Evolutionary conservation across 441 rosid genomes (phyloP), one percentile per base, ranked within the genome.

Genomic region (Eruca vesicaria): DNA sequence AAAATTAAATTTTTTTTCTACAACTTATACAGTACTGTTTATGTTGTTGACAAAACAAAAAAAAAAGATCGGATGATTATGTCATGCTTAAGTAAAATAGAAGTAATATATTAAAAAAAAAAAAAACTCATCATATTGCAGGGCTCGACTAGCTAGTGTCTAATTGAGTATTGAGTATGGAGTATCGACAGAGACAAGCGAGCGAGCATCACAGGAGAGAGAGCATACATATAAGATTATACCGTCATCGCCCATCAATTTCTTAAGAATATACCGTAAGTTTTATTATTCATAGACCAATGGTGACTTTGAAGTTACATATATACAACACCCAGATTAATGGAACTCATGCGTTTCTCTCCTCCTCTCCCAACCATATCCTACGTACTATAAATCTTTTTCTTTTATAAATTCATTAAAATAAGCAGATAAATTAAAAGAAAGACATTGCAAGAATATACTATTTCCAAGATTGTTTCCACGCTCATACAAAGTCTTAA

Each of bases 391-490:
- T 53, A 2, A 16, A 5, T 19, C 9, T 23, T 67, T 52, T 28
- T 50, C 41, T 35, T 6, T 50, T 18, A 15, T 2, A 57, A 8
- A 5, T 21, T 15, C 5, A 65, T 19, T 36, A 16, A 26, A 11
- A 19, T 9, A 28, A 48, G 38, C 38, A 58, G 31, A 6, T 36
- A 33, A 58, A 28, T 23, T 20, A 33, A 60, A 18, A 23, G 2
- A 33, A 33, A 50, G 41, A 18, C 35, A 5, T 43, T 35, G 32
- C 23, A 52, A 75, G 29, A 36, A 50, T 14, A 36, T 4, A 75
- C 76, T 45, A 77, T 77, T 71, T 77, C 76, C 80, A 77, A 50
- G 68, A 58, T 77, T 71, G 80, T 71, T 77, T 77, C 28, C 68
- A 43, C 73, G 21, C 75, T 71, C 35, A n/a, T 11, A 71, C 72